Percentiles rank a stretch among this genome's conserved stretches.
These are phyloP conservation scores for Talaromyces albobiverticillius DNA, from an alignment of 2,329 filamentous ascomycete genomes.

Conservation along the genomic window DNA sequence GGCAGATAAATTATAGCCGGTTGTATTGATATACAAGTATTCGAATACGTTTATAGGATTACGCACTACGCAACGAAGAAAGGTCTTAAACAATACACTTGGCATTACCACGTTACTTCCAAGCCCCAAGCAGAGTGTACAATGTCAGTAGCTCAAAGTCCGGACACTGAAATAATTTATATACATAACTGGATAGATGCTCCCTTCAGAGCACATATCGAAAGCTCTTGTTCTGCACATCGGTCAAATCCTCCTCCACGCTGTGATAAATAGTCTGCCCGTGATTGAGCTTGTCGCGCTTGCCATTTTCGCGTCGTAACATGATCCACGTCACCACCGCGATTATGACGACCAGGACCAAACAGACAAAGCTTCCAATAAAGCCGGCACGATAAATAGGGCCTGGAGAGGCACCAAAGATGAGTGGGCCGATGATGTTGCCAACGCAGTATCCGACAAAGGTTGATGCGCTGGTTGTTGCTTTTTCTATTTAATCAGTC, in stretches of 20 bases:
- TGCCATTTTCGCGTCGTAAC: not conserved
- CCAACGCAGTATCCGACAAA: slow-evolving; percentile 9
- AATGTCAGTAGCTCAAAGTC: too few relatives aligned
- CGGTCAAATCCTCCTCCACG: slow-evolving; percentile 1
- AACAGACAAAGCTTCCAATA: slow-evolving; percentile 3
- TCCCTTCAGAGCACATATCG: slow-evolving; percentile 3
- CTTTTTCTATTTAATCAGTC: slow-evolving; percentile 1
- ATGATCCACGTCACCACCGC: not conserved
- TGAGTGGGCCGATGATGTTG: slow-evolving; percentile 8
- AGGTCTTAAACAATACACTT: too few relatives aligned
- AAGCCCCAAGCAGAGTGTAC: too few relatives aligned
- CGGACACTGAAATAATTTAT: too few relatives aligned
- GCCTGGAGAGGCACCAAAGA: slow-evolving; percentile 10
- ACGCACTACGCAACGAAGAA: too few relatives aligned
- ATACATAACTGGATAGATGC: too few relatives aligned
- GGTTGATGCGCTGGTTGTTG: slow-evolving; percentile 6
- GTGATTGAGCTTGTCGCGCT: not conserved
- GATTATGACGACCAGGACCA: not conserved
- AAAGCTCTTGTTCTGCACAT: not conserved
- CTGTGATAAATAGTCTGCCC: not conserved
- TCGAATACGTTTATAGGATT: too few relatives aligned
- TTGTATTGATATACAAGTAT: too few relatives aligned
- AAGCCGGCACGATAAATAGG: slow-evolving; percentile 4
- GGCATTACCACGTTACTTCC: too few relatives aligned
- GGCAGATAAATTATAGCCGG: too few relatives aligned